Base-by-base conservation (phyloP, 2,329 filamentous ascomycete genomes). In the Arachnomyces sp. region DNA sequence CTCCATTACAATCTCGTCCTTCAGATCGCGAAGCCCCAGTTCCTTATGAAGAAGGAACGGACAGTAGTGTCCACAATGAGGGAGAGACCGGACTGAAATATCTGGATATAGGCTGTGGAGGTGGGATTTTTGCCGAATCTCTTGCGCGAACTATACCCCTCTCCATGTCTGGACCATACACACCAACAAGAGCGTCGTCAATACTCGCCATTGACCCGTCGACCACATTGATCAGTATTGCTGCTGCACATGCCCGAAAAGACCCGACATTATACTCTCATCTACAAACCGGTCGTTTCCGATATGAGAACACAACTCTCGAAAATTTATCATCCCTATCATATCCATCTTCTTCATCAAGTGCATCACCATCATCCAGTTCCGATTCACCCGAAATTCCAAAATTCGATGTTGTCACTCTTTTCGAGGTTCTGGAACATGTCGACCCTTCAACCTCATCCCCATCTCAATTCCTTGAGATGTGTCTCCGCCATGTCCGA, bases 351-450 rank as follows among this genome's bases (percentile, higher is more conserved):
- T 30, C 34, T 4, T 11, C 35, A 30, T 18, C 33, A 14, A 13
- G 39, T 31, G 15, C 38, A 17, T 9, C 38, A 13, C 2, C 33
- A 25, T 12, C 41, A 35, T 12, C 31, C 37, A n/a, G 45, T 48
- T 12, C 46, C 43, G 36, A 16, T 39, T 42, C 60, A 4, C 72
- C 71, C 44, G 13, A 54, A 53, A 1, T 49, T 52, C 4, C 55
- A 9, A 57, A 60, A 28, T 92, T 79, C 65, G 88, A 96, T 58
- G 65, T 96, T 1, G 79, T 98, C 7, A 84, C 84, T 1, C 63
- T 94, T 5, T 98, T 96, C 61, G 92, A 98, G 64, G 92, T 98
- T 3, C 40, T 98, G 40, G 92, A 98, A 65, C 92, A 98, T 61
- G 83, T 98, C 43, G 79, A 82, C 41, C 70, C 78, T 15, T 87